These are phyloP conservation scores for Fusarium sp. DNA, from an alignment of 2,329 filamentous ascomycete species.

Conservation along the genomic window DNA sequence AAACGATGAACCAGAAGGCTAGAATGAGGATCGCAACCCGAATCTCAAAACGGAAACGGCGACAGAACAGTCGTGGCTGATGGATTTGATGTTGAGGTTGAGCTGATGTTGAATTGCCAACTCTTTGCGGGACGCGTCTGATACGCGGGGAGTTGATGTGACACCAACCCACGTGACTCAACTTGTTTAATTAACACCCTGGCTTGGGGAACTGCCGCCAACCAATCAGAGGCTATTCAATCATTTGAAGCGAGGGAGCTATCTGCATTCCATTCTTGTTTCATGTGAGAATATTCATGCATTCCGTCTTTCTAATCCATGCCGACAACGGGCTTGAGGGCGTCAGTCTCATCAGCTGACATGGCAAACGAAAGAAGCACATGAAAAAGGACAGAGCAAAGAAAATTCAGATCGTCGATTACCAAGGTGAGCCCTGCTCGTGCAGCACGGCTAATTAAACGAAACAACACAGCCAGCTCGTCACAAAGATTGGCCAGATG, in stretches of 20 bases:
- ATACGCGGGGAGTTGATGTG: slow-evolving; percentile 27
- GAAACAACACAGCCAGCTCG: slow-evolving; percentile 30
- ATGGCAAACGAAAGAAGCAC: neutral
- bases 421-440: slow-evolving; percentile 23
- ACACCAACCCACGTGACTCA: slow-evolving; percentile 44
- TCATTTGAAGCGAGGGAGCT: neutral
- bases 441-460: slow-evolving; percentile 34
- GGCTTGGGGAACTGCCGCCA: neutral
- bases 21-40: neutral
- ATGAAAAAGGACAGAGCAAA: neutral
- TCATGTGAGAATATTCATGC: neutral
- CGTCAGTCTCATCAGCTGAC: neutral
- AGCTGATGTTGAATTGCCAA: neutral
- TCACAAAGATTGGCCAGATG: slow-evolving; percentile 24
- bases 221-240: slow-evolving; percentile 1
- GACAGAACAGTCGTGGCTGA: slow-evolving; percentile 1
- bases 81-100: slow-evolving; percentile 14
- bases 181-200: neutral
- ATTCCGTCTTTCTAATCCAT: neutral
- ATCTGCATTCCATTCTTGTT: slow-evolving; percentile 10
- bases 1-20: neutral
- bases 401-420: slow-evolving; percentile 32
- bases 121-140: slow-evolving; percentile 21
- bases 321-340: neutral
- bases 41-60: neutral